A percentile compares a stretch with the other conserved stretches of the same genome.
Conservation (phyloP, 129 eudicot species). For the carrot (Daucus carota) region DNA sequence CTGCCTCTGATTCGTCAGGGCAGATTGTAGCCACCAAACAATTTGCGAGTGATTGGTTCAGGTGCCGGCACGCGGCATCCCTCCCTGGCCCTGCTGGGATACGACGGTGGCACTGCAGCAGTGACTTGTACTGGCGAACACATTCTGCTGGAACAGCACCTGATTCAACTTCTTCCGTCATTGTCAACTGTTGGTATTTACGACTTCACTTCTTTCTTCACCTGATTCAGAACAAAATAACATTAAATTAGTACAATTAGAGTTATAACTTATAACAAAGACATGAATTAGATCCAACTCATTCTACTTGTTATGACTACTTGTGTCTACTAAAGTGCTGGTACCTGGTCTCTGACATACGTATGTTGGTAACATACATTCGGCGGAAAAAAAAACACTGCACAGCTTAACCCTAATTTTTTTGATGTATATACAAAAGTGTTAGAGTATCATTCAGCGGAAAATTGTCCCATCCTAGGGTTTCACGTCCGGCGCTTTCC, state of each 20-base stretch:
- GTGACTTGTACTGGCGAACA: slow-evolving; percentile 41
- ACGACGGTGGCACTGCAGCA: slow-evolving; percentile 59
- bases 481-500: too few species aligned
- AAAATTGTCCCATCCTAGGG: too few species aligned
- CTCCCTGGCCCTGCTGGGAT: slow-evolving; percentile 41
- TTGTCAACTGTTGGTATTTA: background rate
- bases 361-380: too few species aligned
- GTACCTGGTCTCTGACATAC: too few species aligned
- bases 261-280: background rate
- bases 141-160: slow-evolving; percentile 26
- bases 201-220: background rate
- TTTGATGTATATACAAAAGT: too few species aligned
- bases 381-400: too few species aligned
- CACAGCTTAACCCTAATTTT: too few species aligned
- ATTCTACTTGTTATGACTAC: too few species aligned
- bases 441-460: too few species aligned
- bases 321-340: too few species aligned
- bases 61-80: slow-evolving; percentile 63
- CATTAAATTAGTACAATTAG: background rate
- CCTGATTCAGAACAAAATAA: background rate
- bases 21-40: slow-evolving; percentile 55
- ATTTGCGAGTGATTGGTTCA: slow-evolving; percentile 65
- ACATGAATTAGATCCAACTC: background rate
- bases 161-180: slow-evolving; percentile 6
- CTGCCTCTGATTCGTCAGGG: slow-evolving; percentile 73